Evolutionary conservation across 1,284 basidiomycete species (phyloP).

Genomic region (Trichosporon sp.): DNA sequence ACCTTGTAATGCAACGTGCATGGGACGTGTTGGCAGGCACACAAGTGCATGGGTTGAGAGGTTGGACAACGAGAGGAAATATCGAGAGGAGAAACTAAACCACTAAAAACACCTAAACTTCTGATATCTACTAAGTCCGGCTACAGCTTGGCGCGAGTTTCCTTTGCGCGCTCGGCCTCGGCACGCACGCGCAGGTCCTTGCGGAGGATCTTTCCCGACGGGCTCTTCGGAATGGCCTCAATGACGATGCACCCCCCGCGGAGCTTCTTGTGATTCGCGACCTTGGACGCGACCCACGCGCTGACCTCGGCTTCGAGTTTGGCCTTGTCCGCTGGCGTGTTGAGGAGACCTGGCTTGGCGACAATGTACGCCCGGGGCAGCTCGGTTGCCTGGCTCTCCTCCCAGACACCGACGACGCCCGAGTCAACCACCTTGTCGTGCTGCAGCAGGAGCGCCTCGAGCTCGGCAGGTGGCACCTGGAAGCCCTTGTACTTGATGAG

Average conservation of each 20-base stretch:
- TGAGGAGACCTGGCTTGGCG: neutral
- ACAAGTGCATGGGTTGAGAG: neutral
- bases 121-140: neutral
- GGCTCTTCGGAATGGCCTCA: slow-evolving; percentile 58
- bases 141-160: slow-evolving; percentile 26
- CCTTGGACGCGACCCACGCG: slow-evolving; percentile 66
- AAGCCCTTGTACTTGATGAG: slow-evolving; percentile 72
- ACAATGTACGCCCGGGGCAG: slow-evolving; percentile 61
- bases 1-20: neutral
- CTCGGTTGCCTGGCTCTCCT: slow-evolving; percentile 69
- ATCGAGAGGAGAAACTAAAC: neutral
- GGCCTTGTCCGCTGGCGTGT: slow-evolving; percentile 24
- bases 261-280: slow-evolving; percentile 58
- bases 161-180: slow-evolving; percentile 34
- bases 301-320: slow-evolving; percentile 62
- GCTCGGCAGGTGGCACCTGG: slow-evolving; percentile 77
- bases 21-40: neutral
- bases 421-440: slow-evolving; percentile 72
- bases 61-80: neutral
- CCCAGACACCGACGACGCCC: slow-evolving; percentile 71
- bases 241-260: slow-evolving; percentile 58
- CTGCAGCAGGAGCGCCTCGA: slow-evolving; percentile 71
- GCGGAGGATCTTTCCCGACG: slow-evolving; percentile 53
- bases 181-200: slow-evolving; percentile 48
- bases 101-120: slow-evolving; percentile 2